Evolutionary conservation across 208 protist species (phyloP).

Genomic region (Angomonas desouzai): DNA sequence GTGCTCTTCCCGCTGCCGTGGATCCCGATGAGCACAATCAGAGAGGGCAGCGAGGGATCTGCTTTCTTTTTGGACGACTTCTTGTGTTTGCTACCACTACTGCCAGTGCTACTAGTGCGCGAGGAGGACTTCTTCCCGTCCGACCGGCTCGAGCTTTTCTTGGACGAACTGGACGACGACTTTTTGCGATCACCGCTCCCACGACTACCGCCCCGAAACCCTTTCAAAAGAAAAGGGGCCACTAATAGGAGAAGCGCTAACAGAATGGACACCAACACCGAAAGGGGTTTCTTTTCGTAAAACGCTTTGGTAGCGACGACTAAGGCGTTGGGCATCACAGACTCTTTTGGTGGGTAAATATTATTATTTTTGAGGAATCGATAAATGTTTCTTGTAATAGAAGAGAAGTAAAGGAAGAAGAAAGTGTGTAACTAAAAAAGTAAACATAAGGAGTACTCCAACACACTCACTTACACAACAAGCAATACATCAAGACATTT

Average conservation of each 20-base stretch:
- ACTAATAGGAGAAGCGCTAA: not conserved
- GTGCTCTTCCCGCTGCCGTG: slow-evolving; percentile 78
- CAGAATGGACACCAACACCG: not conserved
- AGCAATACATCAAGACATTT: too few species aligned
- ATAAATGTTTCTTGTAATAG: too few species aligned
- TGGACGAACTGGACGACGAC: slow-evolving; percentile 3
- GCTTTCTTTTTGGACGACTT: slow-evolving; percentile 16
- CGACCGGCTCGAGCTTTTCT: slow-evolving; percentile 7
- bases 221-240: not conserved
- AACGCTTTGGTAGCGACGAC: not conserved
- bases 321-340: not conserved
- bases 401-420: too few species aligned
- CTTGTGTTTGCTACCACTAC: slow-evolving; percentile 10
- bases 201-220: not conserved
- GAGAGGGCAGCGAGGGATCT: slow-evolving; percentile 44
- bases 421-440: too few species aligned
- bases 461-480: too few species aligned
- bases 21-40: slow-evolving; percentile 69
- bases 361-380: too few species aligned
- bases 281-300: not conserved
- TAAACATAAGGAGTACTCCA: too few species aligned
- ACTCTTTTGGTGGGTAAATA: too few species aligned
- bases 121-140: slow-evolving; percentile 16
- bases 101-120: slow-evolving; percentile 16
- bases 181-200: slow-evolving; percentile 8